phyloP scores from a whole-genome alignment of 352 stramenopile genomes.

The Phytopythium chamaehyphon region DNA sequence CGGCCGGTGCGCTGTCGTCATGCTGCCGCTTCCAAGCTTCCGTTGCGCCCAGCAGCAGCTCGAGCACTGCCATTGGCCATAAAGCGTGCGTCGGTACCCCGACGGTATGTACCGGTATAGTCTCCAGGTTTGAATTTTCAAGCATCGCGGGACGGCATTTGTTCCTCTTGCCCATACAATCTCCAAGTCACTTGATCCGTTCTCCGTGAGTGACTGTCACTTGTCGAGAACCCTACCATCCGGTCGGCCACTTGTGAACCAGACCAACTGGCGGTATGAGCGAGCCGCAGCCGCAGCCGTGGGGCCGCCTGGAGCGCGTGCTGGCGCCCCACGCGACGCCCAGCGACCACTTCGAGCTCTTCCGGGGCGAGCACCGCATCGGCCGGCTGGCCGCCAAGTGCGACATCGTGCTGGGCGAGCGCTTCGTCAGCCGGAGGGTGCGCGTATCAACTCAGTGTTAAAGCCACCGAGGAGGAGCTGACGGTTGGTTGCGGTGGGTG shows the following conservation, averaged over 20 bases:
- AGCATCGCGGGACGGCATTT: no score
- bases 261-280: no score
- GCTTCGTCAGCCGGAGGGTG: conserved; percentile 55
- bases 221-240: no score
- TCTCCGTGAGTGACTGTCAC: background rate
- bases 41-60: background rate
- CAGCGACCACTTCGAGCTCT: conserved; percentile 44
- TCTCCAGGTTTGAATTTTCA: no score
- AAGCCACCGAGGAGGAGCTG: no score
- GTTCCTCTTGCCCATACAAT: no score
- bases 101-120: no score
- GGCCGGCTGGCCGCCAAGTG: conserved; percentile 30
- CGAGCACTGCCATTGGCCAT: background rate
- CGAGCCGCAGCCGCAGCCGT: conserved; percentile 21
- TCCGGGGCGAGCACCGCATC: conserved; percentile 29
- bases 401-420: conserved; percentile 40
- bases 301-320: conserved; percentile 56
- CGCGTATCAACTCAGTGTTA: no score
- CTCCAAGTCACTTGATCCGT: no score
- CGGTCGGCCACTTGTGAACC: background rate
- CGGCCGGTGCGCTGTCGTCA: conserved; percentile 85
- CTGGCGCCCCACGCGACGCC: conserved; percentile 18
- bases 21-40: conserved; percentile 13
- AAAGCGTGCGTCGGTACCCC: no score
- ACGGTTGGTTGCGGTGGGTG: no score